A percentile compares a stretch with the other conserved stretches of the same genome.
These are phyloP conservation scores for Rehmannia glutinosa DNA, from an alignment of 257 asterid genomes.

Conservation along the genomic window DNA sequence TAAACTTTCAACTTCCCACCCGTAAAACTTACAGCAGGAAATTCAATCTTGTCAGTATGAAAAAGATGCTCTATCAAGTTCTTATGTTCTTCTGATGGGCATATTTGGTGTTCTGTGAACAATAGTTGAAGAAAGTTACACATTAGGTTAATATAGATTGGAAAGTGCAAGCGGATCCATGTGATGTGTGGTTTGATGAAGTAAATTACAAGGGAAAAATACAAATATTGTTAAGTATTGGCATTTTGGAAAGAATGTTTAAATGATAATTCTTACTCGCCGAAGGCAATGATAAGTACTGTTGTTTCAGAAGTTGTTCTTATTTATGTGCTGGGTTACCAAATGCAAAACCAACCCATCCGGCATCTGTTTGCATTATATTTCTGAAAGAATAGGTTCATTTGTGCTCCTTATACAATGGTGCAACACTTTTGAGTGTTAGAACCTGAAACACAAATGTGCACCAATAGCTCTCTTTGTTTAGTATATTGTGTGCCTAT, in stretches of 20 bases:
- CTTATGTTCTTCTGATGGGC: not conserved
- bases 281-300: not conserved
- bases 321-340: not conserved
- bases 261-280: slow-evolving; percentile 1
- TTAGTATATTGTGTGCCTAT: not conserved
- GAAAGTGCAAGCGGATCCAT: not conserved
- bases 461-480: not conserved
- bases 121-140: not conserved
- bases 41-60: not conserved
- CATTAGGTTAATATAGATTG: not conserved
- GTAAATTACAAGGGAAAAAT: not conserved
- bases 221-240: not conserved
- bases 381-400: too few species aligned
- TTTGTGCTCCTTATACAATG: too few species aligned
- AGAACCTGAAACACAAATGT: not conserved
- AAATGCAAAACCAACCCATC: too few species aligned
- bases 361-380: too few species aligned
- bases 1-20: not conserved
- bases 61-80: not conserved
- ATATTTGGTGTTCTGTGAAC: not conserved
- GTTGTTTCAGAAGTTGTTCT: not conserved
- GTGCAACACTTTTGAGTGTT: not conserved
- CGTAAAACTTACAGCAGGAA: not conserved
- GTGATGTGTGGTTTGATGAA: slow-evolving; percentile 1
- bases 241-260: not conserved